A percentile compares a stretch with the other conserved stretches of the same genome.
Evolutionary conservation across 1,284 basidiomycete species (phyloP).

Genomic region (Schizophyllum amplum): DNA sequence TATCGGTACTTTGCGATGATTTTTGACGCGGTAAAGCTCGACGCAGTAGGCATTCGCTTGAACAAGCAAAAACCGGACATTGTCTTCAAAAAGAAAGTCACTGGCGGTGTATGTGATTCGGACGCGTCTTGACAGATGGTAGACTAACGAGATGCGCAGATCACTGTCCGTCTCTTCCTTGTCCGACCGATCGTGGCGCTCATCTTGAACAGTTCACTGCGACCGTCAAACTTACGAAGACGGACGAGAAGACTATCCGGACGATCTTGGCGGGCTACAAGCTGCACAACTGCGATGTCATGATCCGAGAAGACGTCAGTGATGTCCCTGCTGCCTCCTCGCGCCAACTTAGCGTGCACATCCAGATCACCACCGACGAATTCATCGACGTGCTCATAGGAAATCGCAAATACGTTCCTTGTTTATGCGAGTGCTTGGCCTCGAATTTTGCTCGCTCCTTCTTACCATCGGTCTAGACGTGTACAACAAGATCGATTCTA

Average conservation of each 20-base stretch:
- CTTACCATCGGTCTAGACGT: constrained; percentile 47
- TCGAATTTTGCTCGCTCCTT: background rate
- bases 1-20: no score
- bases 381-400: constrained; percentile 97
- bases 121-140: background rate
- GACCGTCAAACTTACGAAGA: constrained; percentile 90
- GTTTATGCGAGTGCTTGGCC: constrained; percentile 51
- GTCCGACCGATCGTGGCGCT: background rate
- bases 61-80: constrained; percentile 89
- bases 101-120: constrained; percentile 70
- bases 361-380: constrained; percentile 89
- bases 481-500: constrained; percentile 92
- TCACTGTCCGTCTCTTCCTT: constrained; percentile 31
- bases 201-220: constrained; percentile 57
- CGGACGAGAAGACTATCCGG: constrained; percentile 91
- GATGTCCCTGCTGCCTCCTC: constrained; percentile 7
- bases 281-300: constrained; percentile 91
- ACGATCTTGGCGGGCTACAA: constrained; percentile 85
- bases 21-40: constrained; percentile 50
- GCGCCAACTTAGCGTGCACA: constrained; percentile 2
- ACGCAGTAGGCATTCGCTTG: constrained; percentile 92
- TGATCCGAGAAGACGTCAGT: constrained; percentile 92
- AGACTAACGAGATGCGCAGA: constrained; percentile 24
- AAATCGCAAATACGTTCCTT: constrained; percentile 92
- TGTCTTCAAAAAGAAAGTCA: constrained; percentile 78